Evolutionary conservation across 2,329 filamentous ascomycete species (phyloP), one percentile per base, ranked within the genome.

Genomic region (Exophiala calicioides): DNA sequence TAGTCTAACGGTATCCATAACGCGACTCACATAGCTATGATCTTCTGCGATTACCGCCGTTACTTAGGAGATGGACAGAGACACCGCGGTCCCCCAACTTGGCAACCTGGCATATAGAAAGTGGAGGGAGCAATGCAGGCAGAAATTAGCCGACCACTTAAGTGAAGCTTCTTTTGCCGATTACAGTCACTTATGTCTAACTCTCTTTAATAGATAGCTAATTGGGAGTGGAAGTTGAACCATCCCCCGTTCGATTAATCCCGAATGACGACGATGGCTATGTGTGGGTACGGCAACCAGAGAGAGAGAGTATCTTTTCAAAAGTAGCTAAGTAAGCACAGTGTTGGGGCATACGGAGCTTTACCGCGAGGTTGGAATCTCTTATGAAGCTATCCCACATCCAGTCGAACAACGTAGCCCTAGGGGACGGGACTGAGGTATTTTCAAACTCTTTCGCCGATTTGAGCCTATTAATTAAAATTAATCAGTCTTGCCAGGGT

Each of bases 321-420:
- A 27, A 52, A 52, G 36, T 27, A 44, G 13, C 16, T 52, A 35
- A 49, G 49, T 35, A 52, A 52, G 18, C 45, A 52, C 37, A 49
- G 34, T 13, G 37, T 52, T 16, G 24, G 40, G 12, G 40, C 49
- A 34, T 52, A 52, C 27, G 47, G 49, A 45, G 35, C 29, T 52
- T 4, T 52, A 40, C 43, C 34, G 34, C 21, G 44, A 34, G 45
- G 27, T 50, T 33, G 27, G 29, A 33, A 15, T 44, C 10, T 52
- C 39, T 23, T 44, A 49, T 35, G 29, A 52, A 44, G 45, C 44
- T 20, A 13, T 49, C 6, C 23, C 23, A 32, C 16, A 31, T 21
- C 15, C 21, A 35, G 16, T 33, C 27, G 16, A 35, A 19, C 29
- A 26, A 24, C 32, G 29, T 10, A 31, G 27, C 24, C n/a, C 24